These are phyloP conservation scores for Irpex lacteus DNA, from an alignment of 1,284 basidiomycete genomes.

Conservation along the genomic window DNA sequence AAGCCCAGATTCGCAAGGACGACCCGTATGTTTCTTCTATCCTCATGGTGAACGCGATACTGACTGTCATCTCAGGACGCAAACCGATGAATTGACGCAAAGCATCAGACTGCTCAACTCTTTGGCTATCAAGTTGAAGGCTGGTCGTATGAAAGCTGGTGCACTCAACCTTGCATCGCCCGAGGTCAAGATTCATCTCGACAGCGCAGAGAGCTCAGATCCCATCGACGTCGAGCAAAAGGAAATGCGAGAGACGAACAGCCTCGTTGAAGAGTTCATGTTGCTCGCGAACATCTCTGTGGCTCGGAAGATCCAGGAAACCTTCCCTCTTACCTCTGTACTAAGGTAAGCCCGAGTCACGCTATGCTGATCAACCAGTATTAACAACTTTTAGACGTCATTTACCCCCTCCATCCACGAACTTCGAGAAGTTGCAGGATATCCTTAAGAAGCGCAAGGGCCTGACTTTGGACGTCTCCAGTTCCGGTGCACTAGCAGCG, in stretches of 20 bases:
- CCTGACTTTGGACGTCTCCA: conserved; percentile 87
- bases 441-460: conserved; percentile 87
- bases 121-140: conserved; percentile 86
- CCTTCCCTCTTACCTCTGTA: conserved; percentile 95
- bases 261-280: conserved; percentile 99
- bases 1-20: conserved; percentile 85
- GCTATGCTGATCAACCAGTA: neutral
- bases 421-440: conserved; percentile 96
- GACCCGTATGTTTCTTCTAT: conserved; percentile 6
- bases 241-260: conserved; percentile 91
- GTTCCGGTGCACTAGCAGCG: conserved; percentile 86
- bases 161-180: conserved; percentile 97
- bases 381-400: conserved; percentile 64
- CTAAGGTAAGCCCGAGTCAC: conserved; percentile 58
- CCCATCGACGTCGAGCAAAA: conserved; percentile 99
- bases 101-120: conserved; percentile 90
- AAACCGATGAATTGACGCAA: conserved; percentile 82
- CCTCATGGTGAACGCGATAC: neutral
- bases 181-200: conserved; percentile 95
- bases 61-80: conserved; percentile 46
- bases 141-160: conserved; percentile 87
- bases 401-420: conserved; percentile 87
- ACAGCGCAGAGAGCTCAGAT: conserved; percentile 89
- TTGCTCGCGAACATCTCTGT: conserved; percentile 96
- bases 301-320: conserved; percentile 88